Conservation (phyloP, 2,329 filamentous ascomycete species). For the Fusarium armeniacum region DNA sequence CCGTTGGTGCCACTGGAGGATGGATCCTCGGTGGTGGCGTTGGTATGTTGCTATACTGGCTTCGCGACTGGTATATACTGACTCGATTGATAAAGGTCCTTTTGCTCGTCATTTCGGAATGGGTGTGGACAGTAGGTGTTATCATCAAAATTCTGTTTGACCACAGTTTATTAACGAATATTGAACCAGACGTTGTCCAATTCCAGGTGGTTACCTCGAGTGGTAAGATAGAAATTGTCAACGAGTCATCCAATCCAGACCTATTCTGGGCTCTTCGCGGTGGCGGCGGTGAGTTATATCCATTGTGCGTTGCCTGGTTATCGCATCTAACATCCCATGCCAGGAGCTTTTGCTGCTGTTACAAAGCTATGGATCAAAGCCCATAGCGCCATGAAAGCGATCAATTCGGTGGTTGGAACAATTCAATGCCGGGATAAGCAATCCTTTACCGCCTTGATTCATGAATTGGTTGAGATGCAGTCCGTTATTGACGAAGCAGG, state of each 20-base stretch:
- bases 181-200: background rate
- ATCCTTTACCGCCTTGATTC: background rate
- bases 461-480: background rate
- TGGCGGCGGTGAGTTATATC: background rate
- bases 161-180: background rate
- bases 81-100: background rate
- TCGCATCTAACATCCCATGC: background rate
- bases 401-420: background rate
- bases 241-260: background rate
- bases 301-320: background rate
- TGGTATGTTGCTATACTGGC: background rate
- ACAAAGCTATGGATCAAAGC: background rate
- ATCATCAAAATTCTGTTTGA: background rate
- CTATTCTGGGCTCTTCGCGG: background rate
- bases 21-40: background rate
- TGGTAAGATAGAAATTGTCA: background rate
- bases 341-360: background rate
- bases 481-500: background rate
- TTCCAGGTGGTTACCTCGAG: background rate
- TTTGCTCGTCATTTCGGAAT: slow-evolving; percentile 1
- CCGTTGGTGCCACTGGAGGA: slow-evolving; percentile 1
- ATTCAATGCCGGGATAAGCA: background rate
- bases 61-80: background rate
- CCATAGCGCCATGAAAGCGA: background rate
- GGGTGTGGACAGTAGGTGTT: background rate